Evolutionary conservation across 2,329 filamentous ascomycete genomes (phyloP), one percentile per base, ranked within the genome.

Genomic region (Arthrobotrys sphaeroides): DNA sequence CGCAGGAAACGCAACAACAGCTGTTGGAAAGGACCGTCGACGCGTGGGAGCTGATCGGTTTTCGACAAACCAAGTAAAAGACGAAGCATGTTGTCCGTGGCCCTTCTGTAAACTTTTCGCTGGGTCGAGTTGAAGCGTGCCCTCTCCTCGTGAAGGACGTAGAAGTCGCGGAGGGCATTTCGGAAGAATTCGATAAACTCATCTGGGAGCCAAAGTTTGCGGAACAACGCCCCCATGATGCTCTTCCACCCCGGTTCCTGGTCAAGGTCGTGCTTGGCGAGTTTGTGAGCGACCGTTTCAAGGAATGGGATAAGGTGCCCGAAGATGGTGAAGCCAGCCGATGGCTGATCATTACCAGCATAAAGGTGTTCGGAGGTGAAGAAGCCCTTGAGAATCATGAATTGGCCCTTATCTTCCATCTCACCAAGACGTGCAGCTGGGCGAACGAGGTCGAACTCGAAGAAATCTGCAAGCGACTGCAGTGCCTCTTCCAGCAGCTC

Each of bases 151-250:
- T 74, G 62, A 18, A 74, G 24, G 1, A 62, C 7, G 26, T 68
- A 74, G 26, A 67, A 57, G 22, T 67, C 38, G 0, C 47, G 43
- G 9, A 68, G 6, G 0, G 31, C 10, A 10, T 38, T 60, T 18
- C 26, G 33, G 18, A 74, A 57, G 20, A 74, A 74, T 2, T 7
- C 16, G 10, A 43, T 7, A 24, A 67, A 74, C 9, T 68, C 62
- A 2, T 22, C 45, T 7, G n/a, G 13, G 1, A 22, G 4, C 70
- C 70, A 74, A 18, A 74, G 36, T 26, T 40, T 60, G 2, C n/a
- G 9, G 28, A 74, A 62, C 6, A 74, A 26, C 3, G 53, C 22
- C 4, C 10, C 16, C n/a, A 62, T 55, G 16, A 28, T 53, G 16
- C 13, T 43, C 18, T 18, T 36, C 33, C 22, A 55, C 2, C 47